Evolutionary conservation across 495 filamentous ascomycete genomes (phyloP).

Genomic region (Podospora pseudopauciseta): DNA sequence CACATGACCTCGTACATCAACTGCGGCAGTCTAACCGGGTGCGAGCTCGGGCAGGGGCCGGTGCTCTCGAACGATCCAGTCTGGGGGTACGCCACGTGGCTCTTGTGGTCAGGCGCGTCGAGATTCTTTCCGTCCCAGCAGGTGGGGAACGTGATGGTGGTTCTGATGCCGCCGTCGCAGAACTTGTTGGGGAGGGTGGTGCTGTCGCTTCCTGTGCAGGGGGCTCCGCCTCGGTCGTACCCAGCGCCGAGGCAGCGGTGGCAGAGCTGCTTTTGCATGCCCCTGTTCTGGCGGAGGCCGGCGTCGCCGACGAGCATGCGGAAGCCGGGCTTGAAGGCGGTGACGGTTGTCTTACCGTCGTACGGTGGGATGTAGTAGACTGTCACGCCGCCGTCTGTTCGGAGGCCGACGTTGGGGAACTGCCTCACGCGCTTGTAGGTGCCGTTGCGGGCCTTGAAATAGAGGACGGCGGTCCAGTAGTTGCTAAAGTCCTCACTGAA

Average conservation of each 20-base stretch:
- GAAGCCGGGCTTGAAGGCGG: slow-evolving; percentile 45
- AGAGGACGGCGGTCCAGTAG: slow-evolving; percentile 47
- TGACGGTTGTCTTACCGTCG: slow-evolving; percentile 39
- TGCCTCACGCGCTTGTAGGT: slow-evolving; percentile 44
- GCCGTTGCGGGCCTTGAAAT: slow-evolving; percentile 45
- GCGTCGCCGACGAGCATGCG: slow-evolving; percentile 42
- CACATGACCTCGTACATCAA: slow-evolving; percentile 65
- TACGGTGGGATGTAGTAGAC: slow-evolving; percentile 51
- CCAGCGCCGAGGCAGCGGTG: slow-evolving; percentile 42
- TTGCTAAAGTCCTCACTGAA: slow-evolving; percentile 44
- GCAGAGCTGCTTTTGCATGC: slow-evolving; percentile 39
- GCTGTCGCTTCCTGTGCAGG: slow-evolving; percentile 46
- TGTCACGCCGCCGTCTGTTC: slow-evolving; percentile 41
- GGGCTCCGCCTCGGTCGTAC: slow-evolving; percentile 43
- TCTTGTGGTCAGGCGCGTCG: slow-evolving; percentile 37
- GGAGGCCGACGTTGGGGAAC: slow-evolving; percentile 41
- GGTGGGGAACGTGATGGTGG: slow-evolving; percentile 47
- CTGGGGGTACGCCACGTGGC: slow-evolving; percentile 56
- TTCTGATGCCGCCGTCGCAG: slow-evolving; percentile 45
- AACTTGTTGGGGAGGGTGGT: slow-evolving; percentile 36
- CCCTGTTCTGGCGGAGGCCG: slow-evolving; percentile 24
- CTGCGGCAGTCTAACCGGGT: slow-evolving; percentile 60
- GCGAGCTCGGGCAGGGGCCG: slow-evolving; percentile 54
- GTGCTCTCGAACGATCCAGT: slow-evolving; percentile 40
- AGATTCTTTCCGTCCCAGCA: slow-evolving; percentile 51